A percentile compares a stretch with the other conserved stretches of the same genome.
Evolutionary conservation across 1,284 basidiomycete genomes (phyloP).

Genomic region (Peniophora sp.): DNA sequence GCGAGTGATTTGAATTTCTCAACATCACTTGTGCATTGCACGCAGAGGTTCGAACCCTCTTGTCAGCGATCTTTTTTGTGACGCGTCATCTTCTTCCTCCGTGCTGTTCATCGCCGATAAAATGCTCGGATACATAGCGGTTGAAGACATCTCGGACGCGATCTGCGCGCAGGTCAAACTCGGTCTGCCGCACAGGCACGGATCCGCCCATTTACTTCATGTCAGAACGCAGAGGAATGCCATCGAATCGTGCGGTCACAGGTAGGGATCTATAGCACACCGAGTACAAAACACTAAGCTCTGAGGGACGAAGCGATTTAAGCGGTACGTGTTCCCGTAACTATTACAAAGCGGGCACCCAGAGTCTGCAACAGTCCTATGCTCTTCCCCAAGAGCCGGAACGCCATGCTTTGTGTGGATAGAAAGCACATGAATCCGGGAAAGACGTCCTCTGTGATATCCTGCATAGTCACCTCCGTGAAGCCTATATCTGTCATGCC

Average conservation of each 20-base stretch:
- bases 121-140: no score
- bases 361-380: slow-evolving; percentile 31
- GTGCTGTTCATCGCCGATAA: no score
- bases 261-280: no score
- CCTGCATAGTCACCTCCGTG: slow-evolving; percentile 45
- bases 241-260: no score
- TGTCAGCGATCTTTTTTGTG: slow-evolving; percentile 53
- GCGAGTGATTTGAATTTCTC: slow-evolving; percentile 66
- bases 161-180: no score
- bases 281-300: no score
- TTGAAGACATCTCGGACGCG: no score
- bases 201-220: no score
- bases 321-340: slow-evolving; percentile 27
- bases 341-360: slow-evolving; percentile 52
- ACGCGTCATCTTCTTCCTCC: no score
- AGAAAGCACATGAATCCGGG: slow-evolving; percentile 49
- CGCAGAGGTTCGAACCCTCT: slow-evolving; percentile 78
- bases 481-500: slow-evolving; percentile 46
- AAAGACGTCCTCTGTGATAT: slow-evolving; percentile 56
- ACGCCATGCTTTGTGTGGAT: slow-evolving; percentile 29
- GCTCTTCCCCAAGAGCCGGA: slow-evolving; percentile 34
- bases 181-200: no score
- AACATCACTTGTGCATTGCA: slow-evolving; percentile 67
- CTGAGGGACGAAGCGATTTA: no score
- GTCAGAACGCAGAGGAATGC: no score